Evolutionary conservation across 306 rosid genomes (phyloP).

Genomic region (Canavalia ensiformis): DNA sequence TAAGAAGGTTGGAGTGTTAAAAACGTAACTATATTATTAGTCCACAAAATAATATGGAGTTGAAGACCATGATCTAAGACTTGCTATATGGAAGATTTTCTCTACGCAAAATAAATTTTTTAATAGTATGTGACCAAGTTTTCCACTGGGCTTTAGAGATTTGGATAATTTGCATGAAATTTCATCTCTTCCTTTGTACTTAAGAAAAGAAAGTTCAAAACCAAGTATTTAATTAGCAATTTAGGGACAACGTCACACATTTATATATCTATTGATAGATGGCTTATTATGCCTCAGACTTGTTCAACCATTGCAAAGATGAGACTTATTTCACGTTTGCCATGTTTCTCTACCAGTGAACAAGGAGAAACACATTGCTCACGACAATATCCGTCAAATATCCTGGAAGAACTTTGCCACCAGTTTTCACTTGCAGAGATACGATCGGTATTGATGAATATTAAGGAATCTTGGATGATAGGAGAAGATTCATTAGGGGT

Average conservation of each 20-base stretch:
- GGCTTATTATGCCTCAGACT: neutral
- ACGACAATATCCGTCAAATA: neutral
- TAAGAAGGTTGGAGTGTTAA: neutral
- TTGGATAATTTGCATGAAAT: no score
- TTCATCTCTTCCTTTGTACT: no score
- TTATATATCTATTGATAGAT: neutral
- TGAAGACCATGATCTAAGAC: neutral
- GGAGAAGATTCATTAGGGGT: conserved; percentile 1
- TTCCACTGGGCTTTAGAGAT: no score
- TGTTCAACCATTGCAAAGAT: neutral
- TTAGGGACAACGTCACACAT: neutral
- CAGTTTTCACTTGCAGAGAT: conserved; percentile 5
- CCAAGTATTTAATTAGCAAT: neutral
- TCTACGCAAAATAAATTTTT: neutral
- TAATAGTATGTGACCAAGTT: neutral
- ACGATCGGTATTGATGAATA: neutral
- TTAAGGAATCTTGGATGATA: neutral
- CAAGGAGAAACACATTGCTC: neutral
- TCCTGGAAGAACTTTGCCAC: neutral
- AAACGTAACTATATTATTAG: neutral
- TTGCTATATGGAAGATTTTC: neutral
- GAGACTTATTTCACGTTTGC: neutral
- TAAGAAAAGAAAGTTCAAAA: neutral
- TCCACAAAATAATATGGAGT: neutral
- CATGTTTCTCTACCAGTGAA: neutral